Evolutionary conservation across 257 asterid genomes (phyloP), one percentile per base, ranked within the genome.

Genomic region (Ehretia macrophylla): DNA sequence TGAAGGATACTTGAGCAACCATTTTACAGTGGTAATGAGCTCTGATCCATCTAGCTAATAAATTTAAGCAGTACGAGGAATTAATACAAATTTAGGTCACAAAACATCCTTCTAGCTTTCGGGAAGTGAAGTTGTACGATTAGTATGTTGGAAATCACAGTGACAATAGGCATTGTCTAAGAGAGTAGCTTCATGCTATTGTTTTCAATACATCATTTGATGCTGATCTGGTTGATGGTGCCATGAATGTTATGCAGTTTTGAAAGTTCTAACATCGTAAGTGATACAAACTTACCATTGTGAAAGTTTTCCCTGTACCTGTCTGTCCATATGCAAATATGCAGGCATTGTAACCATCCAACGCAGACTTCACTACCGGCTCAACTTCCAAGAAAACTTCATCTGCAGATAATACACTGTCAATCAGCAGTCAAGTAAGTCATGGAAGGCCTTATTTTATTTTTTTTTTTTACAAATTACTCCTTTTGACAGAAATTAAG

Each of bases 301-400:
- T 65, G 23, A 64, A 64, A 17, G 70, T 65, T 48, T 65, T 65
- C 49, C 70, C 63, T 8, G 63, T 56, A 20, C 70, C 58, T 0
- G 70, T 51, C 59, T 58, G 71, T 8, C 65, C 64, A 49, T 66
- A 58, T 21, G 54, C 65, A 66, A 66, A 40, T 58, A 66, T 49
- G 45, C 66, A 58, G 3, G 66, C 63, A 2, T 65, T 56, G 39
- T 47, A 65, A 10, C 70, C 70, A 56, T 65, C 70, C 38, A 65
- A 32, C 0, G 58, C 70, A 17, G 70, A 65, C 32, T 56, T 65
- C 44, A 65, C 42, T 12, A 65, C 39, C 11, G 70, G 70, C 58
- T 65, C 70, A 56, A 56, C 59, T 65, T 65, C 63, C 48, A 60
- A 23, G 58, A 65, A 65, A 11, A 56, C 56, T 42, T 65, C 63